Percentiles rank a stretch among this genome's conserved stretches.
Evolutionary conservation across 352 stramenopile genomes (phyloP).

Genomic region (Stramenopiles sp.): DNA sequence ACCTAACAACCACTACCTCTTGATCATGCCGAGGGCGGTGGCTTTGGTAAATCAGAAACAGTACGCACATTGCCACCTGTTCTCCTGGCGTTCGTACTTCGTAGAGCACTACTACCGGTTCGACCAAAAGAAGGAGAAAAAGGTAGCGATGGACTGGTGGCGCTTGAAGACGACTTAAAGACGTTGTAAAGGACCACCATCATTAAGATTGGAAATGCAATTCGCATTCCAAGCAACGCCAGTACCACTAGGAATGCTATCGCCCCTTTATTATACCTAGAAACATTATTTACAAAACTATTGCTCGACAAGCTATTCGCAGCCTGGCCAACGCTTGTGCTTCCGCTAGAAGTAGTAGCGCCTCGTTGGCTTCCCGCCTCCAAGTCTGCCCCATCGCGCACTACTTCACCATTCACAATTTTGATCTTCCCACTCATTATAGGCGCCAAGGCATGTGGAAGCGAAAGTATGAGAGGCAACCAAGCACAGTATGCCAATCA

Average conservation of each 20-base stretch:
- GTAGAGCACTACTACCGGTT: neutral
- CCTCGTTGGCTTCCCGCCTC: too few species aligned
- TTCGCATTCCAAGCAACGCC: neutral
- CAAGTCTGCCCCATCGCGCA: neutral
- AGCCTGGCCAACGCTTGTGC: neutral
- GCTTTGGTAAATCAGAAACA: constrained; percentile 3
- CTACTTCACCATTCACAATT: neutral
- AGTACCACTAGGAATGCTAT: neutral
- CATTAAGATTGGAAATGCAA: neutral
- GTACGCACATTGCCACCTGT: neutral
- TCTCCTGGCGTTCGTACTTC: too few species aligned
- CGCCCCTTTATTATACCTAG: neutral
- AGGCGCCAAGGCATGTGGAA: neutral
- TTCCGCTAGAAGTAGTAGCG: neutral
- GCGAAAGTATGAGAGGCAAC: neutral
- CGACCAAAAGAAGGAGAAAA: neutral
- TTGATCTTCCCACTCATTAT: neutral
- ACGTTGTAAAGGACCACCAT: neutral
- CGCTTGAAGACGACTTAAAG: neutral
- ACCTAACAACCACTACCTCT: neutral
- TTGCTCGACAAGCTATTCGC: neutral
- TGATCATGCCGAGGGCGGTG: neutral
- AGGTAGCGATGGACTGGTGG: neutral
- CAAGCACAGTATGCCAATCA: too few species aligned
- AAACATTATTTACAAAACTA: neutral